Evolutionary conservation across 2,329 filamentous ascomycete genomes (phyloP).

Genomic region (Cladosporium sp.): DNA sequence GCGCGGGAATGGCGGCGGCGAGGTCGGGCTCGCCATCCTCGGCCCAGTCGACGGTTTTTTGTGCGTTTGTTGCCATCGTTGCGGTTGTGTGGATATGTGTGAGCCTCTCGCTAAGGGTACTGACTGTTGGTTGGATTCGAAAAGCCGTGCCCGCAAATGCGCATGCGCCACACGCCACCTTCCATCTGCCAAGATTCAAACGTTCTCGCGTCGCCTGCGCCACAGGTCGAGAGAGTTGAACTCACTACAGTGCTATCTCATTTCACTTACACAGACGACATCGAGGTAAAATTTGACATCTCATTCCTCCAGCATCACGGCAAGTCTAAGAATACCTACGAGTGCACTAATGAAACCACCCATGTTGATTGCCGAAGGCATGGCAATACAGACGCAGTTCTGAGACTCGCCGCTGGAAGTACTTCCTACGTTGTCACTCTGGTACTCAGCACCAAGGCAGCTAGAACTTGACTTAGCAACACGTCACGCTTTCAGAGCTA

Average conservation of each 20-base stretch:
- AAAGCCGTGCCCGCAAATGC: slow-evolving; percentile 9
- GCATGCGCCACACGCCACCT: slow-evolving; percentile 7
- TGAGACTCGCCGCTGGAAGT: neutral
- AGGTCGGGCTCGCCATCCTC: slow-evolving; percentile 79
- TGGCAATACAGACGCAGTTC: neutral
- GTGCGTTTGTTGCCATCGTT: slow-evolving; percentile 35
- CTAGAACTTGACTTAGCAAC: no score
- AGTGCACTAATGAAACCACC: neutral
- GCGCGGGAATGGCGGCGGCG: slow-evolving; percentile 79
- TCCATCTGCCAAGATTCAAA: slow-evolving; percentile 5
- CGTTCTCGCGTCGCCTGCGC: neutral
- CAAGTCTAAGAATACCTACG: neutral
- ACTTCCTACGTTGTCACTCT: neutral
- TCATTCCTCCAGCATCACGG: neutral
- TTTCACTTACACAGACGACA: neutral
- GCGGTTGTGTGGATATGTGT: slow-evolving; percentile 18
- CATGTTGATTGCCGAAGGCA: neutral
- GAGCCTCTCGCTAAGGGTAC: slow-evolving; percentile 13
- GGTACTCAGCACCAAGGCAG: no score
- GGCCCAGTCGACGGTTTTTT: slow-evolving; percentile 74
- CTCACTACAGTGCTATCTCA: neutral
- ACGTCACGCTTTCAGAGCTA: no score
- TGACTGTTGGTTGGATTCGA: slow-evolving; percentile 2
- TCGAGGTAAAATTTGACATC: neutral
- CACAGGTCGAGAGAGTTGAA: neutral